A percentile compares a stretch with the other conserved stretches of the same genome.
phyloP scores from a whole-genome alignment of 2,329 filamentous ascomycete genomes.

The Falciphora oryzae region DNA sequence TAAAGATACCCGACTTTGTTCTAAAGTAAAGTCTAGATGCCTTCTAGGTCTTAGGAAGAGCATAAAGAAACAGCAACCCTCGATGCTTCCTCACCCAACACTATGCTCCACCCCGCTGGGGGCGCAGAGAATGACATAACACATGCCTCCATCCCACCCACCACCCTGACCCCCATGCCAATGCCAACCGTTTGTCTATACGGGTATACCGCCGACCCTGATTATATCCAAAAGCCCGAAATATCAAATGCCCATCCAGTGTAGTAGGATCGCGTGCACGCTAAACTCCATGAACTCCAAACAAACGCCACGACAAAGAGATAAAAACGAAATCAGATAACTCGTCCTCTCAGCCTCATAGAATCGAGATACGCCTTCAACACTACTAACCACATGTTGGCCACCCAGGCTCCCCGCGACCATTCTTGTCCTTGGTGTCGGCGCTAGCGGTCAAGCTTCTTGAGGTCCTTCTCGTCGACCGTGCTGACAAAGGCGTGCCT shows the following conservation, averaged over 20 bases:
- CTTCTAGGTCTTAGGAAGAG: background rate
- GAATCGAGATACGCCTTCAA: background rate
- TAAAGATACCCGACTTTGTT: background rate
- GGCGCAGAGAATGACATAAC: background rate
- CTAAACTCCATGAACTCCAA: background rate
- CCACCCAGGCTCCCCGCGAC: background rate
- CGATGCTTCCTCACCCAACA: background rate
- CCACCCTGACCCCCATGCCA: background rate
- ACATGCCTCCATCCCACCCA: background rate
- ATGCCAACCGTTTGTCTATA: background rate
- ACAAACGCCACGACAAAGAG: background rate
- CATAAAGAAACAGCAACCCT: background rate
- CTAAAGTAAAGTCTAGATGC: background rate
- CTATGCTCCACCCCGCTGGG: too few species aligned
- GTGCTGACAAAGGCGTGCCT: conserved; percentile 74
- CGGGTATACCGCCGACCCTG: background rate
- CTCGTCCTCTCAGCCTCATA: background rate
- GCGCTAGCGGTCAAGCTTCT: conserved; percentile 28
- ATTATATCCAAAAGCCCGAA: background rate
- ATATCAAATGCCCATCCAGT: background rate
- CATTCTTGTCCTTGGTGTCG: background rate
- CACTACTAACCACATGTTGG: background rate
- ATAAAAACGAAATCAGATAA: conserved; percentile 2
- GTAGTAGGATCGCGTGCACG: background rate
- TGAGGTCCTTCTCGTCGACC: conserved; percentile 58